These are phyloP conservation scores for Pseudocercospora vitis DNA, from an alignment of 2,329 filamentous ascomycete genomes.

Conservation along the genomic window DNA sequence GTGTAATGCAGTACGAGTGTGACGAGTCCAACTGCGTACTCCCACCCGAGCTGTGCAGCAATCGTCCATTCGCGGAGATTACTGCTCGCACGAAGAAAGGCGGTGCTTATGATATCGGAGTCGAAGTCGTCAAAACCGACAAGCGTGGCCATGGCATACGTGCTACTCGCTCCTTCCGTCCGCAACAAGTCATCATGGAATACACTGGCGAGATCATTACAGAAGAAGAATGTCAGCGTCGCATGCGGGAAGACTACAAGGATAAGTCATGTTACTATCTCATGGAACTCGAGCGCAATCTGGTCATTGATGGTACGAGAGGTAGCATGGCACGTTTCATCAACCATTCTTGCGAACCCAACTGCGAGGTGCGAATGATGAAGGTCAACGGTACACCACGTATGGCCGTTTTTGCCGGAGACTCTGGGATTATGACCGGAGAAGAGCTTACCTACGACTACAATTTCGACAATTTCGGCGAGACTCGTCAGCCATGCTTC, in stretches of 20 bases:
- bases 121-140: constrained; percentile 88
- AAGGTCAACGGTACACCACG: constrained; percentile 91
- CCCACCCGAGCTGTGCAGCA: constrained; percentile 71
- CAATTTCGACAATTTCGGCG: constrained; percentile 59
- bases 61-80: constrained; percentile 83
- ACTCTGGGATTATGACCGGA: constrained; percentile 85
- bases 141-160: constrained; percentile 91
- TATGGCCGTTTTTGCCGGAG: constrained; percentile 94
- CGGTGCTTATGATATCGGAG: constrained; percentile 85
- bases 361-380: constrained; percentile 80
- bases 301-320: constrained; percentile 96
- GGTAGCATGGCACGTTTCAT: constrained; percentile 97
- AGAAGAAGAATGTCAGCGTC: constrained; percentile 84
- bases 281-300: constrained; percentile 97
- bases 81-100: constrained; percentile 70
- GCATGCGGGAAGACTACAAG: constrained; percentile 92
- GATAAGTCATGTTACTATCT: constrained; percentile 97
- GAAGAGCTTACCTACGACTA: constrained; percentile 96
- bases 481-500: constrained; percentile 55
- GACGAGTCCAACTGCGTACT: constrained; percentile 85
- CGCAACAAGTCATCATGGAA: constrained; percentile 95
- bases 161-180: constrained; percentile 80
- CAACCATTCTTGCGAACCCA: constrained; percentile 95
- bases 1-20: constrained; percentile 97
- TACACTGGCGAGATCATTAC: constrained; percentile 98